Percentiles rank a stretch among this genome's conserved stretches.
Conservation (phyloP, 1,284 basidiomycete species). For the Cutaneotrichosporon cutaneum region DNA sequence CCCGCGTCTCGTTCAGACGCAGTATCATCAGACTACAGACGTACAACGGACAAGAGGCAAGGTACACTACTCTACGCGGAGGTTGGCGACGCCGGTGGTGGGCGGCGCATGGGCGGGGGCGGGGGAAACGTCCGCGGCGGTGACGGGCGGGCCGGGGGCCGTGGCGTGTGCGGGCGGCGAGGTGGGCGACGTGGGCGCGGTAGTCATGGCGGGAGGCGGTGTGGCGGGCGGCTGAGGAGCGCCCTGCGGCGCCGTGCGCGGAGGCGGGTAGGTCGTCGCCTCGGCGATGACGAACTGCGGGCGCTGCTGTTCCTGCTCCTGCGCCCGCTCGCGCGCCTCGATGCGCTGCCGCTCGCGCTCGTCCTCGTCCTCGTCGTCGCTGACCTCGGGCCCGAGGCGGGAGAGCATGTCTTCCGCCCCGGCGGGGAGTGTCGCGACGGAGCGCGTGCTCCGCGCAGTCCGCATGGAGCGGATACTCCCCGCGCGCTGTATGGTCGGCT, state of each 20-base stretch:
- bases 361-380: slow-evolving; percentile 19
- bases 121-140: not conserved
- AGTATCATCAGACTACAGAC: not conserved
- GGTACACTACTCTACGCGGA: slow-evolving; percentile 5
- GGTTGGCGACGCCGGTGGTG: not conserved
- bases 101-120: not conserved
- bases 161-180: not conserved
- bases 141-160: not conserved
- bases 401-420: slow-evolving; percentile 53
- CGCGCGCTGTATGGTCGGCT: slow-evolving; percentile 27
- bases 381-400: slow-evolving; percentile 30
- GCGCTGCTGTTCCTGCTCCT: slow-evolving; percentile 14
- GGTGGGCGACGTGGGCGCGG: not conserved
- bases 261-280: slow-evolving; percentile 10
- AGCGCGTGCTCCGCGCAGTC: slow-evolving; percentile 30
- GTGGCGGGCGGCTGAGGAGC: too few relatives aligned
- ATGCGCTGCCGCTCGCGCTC: slow-evolving; percentile 17
- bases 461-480: slow-evolving; percentile 33
- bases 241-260: not conserved
- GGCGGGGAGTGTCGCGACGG: slow-evolving; percentile 48
- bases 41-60: not conserved
- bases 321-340: not conserved
- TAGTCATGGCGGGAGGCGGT: too few relatives aligned
- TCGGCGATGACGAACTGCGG: slow-evolving; percentile 32
- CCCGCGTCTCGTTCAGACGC: not conserved